phyloP scores from a whole-genome alignment of 805 yeast species.

The Candida broadrunensis region DNA sequence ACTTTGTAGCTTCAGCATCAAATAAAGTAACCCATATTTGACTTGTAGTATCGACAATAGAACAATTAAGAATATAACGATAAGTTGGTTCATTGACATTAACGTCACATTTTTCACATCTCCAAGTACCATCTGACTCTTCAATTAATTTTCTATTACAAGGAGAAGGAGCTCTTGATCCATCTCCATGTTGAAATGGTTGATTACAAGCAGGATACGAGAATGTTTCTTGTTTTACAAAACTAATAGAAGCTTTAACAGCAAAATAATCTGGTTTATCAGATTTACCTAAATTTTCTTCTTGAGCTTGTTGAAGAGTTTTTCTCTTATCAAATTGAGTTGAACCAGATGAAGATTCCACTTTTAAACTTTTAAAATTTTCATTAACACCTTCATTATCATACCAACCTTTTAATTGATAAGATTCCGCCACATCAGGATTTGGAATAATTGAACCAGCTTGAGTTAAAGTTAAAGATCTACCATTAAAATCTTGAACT shows the following conservation, averaged over 20 bases:
- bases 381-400: slow-evolving; percentile 71
- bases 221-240: slow-evolving; percentile 69
- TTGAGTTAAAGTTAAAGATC: slow-evolving; percentile 75
- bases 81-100: slow-evolving; percentile 66
- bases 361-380: slow-evolving; percentile 58
- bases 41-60: slow-evolving; percentile 78
- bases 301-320: slow-evolving; percentile 62
- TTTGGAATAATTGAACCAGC: slow-evolving; percentile 72
- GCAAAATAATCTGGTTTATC: slow-evolving; percentile 80
- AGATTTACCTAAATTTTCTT: slow-evolving; percentile 64
- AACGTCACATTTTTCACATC: slow-evolving; percentile 88
- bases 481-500: slow-evolving; percentile 85
- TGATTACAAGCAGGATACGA: slow-evolving; percentile 86
- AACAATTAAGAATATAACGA: slow-evolving; percentile 75
- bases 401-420: slow-evolving; percentile 90
- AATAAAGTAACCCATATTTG: slow-evolving; percentile 85
- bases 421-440: slow-evolving; percentile 90
- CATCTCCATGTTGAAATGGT: slow-evolving; percentile 26
- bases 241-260: slow-evolving; percentile 71
- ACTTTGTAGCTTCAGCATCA: slow-evolving; percentile 73
- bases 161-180: slow-evolving; percentile 9
- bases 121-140: slow-evolving; percentile 70
- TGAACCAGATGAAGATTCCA: slow-evolving; percentile 40
- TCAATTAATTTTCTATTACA: slow-evolving; percentile 86
- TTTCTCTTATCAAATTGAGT: slow-evolving; percentile 56